These are phyloP conservation scores for Pseudonectria buxi DNA, from an alignment of 2,329 filamentous ascomycete species.

Conservation along the genomic window DNA sequence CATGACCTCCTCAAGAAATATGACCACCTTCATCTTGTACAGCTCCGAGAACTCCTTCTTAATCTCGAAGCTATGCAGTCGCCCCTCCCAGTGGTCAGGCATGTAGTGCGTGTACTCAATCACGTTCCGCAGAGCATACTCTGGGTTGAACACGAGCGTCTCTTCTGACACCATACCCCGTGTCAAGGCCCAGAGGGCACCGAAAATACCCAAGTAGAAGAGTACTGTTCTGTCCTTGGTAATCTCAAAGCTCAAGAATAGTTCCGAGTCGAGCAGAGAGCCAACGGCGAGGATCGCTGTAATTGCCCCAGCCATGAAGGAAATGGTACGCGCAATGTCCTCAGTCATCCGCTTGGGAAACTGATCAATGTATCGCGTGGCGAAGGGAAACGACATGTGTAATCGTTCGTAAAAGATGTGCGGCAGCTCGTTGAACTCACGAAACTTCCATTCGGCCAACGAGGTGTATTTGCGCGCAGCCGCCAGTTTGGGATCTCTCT, in stretches of 20 bases:
- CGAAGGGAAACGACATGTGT: constrained; percentile 92
- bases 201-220: constrained; percentile 82
- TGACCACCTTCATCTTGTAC: constrained; percentile 86
- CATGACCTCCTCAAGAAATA: constrained; percentile 87
- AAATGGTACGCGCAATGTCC: constrained; percentile 74
- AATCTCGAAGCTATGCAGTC: constrained; percentile 90
- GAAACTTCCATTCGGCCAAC: constrained; percentile 94
- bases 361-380: constrained; percentile 86
- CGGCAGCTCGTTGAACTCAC: constrained; percentile 93
- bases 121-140: constrained; percentile 80
- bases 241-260: constrained; percentile 88
- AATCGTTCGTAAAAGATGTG: constrained; percentile 86
- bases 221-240: constrained; percentile 81
- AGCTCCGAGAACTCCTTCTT: constrained; percentile 83
- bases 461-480: constrained; percentile 80
- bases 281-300: constrained; percentile 78
- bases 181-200: constrained; percentile 74
- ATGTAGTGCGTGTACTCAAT: constrained; percentile 91
- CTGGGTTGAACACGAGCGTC: constrained; percentile 82
- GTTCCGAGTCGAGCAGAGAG: constrained; percentile 81
- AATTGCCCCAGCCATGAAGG: constrained; percentile 81
- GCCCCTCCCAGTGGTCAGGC: constrained; percentile 79
- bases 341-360: constrained; percentile 94
- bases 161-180: constrained; percentile 83
- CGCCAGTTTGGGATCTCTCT: constrained; percentile 86